A percentile compares a stretch with the other conserved stretches of the same genome.
These are phyloP conservation scores for Ustulina deusta DNA, from an alignment of 2,329 filamentous ascomycete species.

Conservation along the genomic window DNA sequence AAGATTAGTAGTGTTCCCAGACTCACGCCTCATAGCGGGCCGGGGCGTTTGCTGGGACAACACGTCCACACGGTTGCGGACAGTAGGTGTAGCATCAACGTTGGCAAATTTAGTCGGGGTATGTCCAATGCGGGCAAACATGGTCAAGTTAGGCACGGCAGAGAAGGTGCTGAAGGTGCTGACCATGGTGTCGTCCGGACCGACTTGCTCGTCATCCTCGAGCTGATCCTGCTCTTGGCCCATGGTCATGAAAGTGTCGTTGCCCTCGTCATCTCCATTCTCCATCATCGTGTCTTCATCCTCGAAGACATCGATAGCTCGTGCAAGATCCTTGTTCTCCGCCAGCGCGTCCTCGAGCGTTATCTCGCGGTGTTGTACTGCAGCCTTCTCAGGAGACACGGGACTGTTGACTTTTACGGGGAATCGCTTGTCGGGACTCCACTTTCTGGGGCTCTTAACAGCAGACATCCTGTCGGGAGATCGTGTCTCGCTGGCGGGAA, in stretches of 20 bases:
- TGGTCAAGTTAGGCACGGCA: slow-evolving; percentile 87
- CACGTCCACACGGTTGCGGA: slow-evolving; percentile 53
- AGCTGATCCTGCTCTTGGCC: slow-evolving; percentile 46
- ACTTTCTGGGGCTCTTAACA: slow-evolving; percentile 55
- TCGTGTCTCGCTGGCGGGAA: slow-evolving; percentile 45
- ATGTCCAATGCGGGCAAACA: slow-evolving; percentile 79
- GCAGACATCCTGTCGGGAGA: slow-evolving; percentile 40
- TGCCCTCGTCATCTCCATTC: slow-evolving; percentile 47
- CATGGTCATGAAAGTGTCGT: slow-evolving; percentile 49
- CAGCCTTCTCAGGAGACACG: slow-evolving; percentile 36
- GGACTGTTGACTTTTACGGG: slow-evolving; percentile 65
- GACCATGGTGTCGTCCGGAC: slow-evolving; percentile 77
- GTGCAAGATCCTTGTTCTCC: slow-evolving; percentile 67
- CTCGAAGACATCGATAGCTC: slow-evolving; percentile 73
- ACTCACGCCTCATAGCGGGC: slow-evolving; percentile 55
- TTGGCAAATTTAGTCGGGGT: slow-evolving; percentile 67
- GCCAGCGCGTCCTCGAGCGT: slow-evolving; percentile 66
- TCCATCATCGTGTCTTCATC: slow-evolving; percentile 57
- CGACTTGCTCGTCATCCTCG: slow-evolving; percentile 56
- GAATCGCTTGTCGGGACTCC: slow-evolving; percentile 68
- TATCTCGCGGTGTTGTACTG: slow-evolving; percentile 51
- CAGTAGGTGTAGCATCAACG: slow-evolving; percentile 53
- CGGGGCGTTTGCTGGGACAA: slow-evolving; percentile 55
- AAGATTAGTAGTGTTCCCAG: slow-evolving; percentile 77
- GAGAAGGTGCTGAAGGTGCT: slow-evolving; percentile 93